Evolutionary conservation across 73 alveolate species (phyloP).

Genomic region (Paramecium octaurelia): DNA sequence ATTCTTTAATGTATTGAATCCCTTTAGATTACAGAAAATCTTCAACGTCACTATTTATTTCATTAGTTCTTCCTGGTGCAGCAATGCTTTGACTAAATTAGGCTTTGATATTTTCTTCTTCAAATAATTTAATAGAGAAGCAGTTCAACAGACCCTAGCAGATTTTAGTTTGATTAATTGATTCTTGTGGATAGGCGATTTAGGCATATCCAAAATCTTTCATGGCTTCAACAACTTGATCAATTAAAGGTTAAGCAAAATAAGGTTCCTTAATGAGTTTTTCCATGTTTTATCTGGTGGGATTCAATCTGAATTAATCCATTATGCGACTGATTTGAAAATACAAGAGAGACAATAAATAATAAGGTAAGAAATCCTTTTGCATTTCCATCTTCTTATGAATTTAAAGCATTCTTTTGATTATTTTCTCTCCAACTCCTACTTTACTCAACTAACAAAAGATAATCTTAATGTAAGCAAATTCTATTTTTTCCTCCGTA

Average conservation of each 20-base stretch:
- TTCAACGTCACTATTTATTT: slow-evolving; percentile 21
- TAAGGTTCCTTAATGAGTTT: background rate
- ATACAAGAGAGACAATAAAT: background rate
- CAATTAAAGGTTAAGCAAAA: background rate
- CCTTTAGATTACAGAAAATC: background rate
- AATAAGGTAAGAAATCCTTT: background rate
- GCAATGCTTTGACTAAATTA: background rate
- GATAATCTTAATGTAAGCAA: background rate
- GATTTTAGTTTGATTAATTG: background rate
- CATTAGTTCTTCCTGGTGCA: background rate
- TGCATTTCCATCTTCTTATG: background rate
- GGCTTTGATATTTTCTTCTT: background rate
- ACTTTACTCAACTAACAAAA: background rate
- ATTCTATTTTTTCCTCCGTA: background rate
- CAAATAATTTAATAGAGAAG: background rate
- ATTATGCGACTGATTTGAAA: background rate
- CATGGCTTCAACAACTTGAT: background rate
- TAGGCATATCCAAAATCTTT: background rate
- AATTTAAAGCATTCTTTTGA: background rate
- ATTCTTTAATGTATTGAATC: background rate
- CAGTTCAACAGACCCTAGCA: background rate
- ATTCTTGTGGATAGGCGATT: background rate
- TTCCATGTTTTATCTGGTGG: background rate
- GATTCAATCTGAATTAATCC: background rate
- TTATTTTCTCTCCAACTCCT: background rate